phyloP scores from a whole-genome alignment of 305 asterid genomes.

The Solanum hybrid region DNA sequence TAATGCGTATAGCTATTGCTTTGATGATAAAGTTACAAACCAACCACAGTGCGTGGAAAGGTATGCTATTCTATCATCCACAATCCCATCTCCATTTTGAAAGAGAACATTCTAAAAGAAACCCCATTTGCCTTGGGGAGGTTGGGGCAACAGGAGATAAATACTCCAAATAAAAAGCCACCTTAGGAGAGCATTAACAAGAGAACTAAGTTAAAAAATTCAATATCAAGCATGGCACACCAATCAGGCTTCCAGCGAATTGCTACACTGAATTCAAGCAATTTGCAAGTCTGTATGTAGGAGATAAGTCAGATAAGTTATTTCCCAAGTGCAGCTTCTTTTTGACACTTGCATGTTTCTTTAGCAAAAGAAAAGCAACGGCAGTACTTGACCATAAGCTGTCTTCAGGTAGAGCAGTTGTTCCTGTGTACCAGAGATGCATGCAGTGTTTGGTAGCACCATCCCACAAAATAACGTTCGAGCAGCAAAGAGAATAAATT shows the following conservation, averaged over 20 bases:
- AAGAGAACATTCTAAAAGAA: not conserved
- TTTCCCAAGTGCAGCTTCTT: not conserved
- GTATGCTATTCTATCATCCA: not conserved
- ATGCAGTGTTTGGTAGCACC: not conserved
- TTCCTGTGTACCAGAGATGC: constrained; percentile 5
- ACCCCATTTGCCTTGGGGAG: not conserved
- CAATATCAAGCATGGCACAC: not conserved
- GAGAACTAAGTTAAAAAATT: not conserved
- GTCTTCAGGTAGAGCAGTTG: constrained; percentile 1
- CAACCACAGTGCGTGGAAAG: not conserved
- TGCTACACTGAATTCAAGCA: not conserved
- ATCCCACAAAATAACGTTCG: not conserved
- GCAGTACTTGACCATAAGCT: not conserved
- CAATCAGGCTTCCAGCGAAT: not conserved
- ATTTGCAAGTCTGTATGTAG: not conserved
- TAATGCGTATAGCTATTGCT: not conserved
- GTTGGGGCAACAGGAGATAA: not conserved
- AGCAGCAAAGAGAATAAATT: not conserved
- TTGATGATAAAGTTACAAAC: not conserved
- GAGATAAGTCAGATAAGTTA: not conserved
- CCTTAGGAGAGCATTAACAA: not conserved
- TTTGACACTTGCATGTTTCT: not conserved
- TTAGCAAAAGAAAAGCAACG: not conserved
- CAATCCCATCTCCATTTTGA: not conserved
- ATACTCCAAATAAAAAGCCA: not conserved